Evolutionary conservation across 2,329 filamentous ascomycete species (phyloP).

Genomic region (Xylaria multiplex): DNA sequence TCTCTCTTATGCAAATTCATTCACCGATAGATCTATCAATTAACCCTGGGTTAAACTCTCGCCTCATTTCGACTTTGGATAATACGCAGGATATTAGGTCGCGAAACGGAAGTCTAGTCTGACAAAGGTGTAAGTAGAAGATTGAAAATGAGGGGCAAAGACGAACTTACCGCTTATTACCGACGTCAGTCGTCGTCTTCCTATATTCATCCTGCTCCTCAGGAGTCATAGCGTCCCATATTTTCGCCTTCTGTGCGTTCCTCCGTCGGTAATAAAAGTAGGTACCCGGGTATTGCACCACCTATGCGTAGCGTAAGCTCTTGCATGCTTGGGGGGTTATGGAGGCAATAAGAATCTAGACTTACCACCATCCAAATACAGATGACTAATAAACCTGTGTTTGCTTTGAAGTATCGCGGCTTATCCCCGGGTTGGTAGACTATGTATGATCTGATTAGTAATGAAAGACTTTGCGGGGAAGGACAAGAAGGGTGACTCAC

Average conservation of each 20-base stretch:
- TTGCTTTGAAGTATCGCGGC: conserved; percentile 53
- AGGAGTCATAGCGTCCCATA: conserved; percentile 52
- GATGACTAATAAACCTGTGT: conserved; percentile 51
- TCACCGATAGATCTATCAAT: neutral
- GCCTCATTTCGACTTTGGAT: conserved; percentile 8
- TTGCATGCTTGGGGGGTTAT: neutral
- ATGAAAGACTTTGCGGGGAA: neutral
- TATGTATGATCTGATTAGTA: conserved; percentile 36
- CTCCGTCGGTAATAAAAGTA: conserved; percentile 54
- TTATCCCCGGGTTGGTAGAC: conserved; percentile 52
- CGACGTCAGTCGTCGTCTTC: conserved; percentile 56
- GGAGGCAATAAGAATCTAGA: conserved; percentile 20
- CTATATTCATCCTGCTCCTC: conserved; percentile 57
- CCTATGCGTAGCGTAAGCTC: conserved; percentile 40
- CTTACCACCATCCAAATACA: conserved; percentile 55
- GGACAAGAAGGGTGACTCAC: conserved; percentile 39
- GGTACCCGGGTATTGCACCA: conserved; percentile 52
- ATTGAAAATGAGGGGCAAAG: neutral
- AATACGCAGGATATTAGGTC: conserved; percentile 31
- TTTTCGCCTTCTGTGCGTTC: conserved; percentile 51
- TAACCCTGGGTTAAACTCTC: neutral
- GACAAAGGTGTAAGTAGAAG: conserved; percentile 8
- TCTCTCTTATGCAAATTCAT: neutral
- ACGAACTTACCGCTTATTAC: conserved; percentile 55
- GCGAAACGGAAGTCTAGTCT: conserved; percentile 44